A percentile compares a stretch with the other conserved stretches of the same genome.
Evolutionary conservation across 2,329 filamentous ascomycete genomes (phyloP).

Genomic region (Magnaporthiopsis poae): DNA sequence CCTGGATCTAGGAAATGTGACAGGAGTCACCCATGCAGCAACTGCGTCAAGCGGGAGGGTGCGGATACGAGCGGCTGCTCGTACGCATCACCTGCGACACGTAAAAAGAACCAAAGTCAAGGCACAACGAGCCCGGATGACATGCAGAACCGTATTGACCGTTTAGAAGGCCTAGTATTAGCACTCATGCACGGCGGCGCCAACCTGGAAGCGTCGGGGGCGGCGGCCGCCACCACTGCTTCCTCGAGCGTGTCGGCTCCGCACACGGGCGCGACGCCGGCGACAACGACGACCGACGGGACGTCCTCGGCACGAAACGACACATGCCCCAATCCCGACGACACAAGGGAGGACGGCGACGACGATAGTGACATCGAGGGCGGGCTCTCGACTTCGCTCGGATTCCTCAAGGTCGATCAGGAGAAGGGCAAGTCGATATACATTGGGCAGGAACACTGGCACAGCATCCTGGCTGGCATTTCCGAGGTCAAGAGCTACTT

Average conservation of each 20-base stretch:
- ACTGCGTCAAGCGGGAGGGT: conserved; percentile 84
- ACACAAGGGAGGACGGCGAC: conserved; percentile 41
- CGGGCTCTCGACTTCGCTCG: conserved; percentile 60
- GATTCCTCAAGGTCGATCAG: conserved; percentile 70
- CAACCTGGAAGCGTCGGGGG: conserved; percentile 33
- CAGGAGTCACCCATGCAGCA: conserved; percentile 80
- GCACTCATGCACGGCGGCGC: conserved; percentile 85
- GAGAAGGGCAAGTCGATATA: conserved; percentile 73
- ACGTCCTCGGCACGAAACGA: conserved; percentile 40
- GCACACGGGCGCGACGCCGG: background rate
- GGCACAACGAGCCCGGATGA: conserved; percentile 65
- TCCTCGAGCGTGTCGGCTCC: conserved; percentile 16
- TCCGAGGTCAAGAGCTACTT: conserved; percentile 92
- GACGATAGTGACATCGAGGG: conserved; percentile 63
- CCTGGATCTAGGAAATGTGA: conserved; percentile 67
- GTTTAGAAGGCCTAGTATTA: conserved; percentile 81
- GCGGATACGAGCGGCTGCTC: conserved; percentile 71
- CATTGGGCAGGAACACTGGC: conserved; percentile 75
- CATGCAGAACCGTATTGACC: conserved; percentile 97
- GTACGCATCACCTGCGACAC: conserved; percentile 61
- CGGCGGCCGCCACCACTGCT: conserved; percentile 21
- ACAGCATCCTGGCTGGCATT: conserved; percentile 69
- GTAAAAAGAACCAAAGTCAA: conserved; percentile 65
- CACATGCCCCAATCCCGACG: conserved; percentile 32
- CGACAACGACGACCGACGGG: conserved; percentile 32